These are phyloP conservation scores for Geranium rotundifolium DNA, from an alignment of 345 rosid species.

Conservation along the genomic window DNA sequence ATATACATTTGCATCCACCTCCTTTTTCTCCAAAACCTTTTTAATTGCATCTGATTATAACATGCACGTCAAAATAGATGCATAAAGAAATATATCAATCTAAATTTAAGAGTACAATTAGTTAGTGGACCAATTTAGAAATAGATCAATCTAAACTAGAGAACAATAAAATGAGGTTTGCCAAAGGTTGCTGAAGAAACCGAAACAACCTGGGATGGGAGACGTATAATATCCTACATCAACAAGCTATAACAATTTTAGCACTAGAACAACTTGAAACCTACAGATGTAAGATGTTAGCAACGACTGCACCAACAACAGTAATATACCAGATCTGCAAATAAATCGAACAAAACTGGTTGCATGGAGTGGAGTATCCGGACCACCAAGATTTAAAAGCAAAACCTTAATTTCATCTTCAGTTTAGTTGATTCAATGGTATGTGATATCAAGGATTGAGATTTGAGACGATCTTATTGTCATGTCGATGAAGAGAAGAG, in stretches of 20 bases:
- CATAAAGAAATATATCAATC: no score
- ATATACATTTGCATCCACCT: conserved; percentile 50
- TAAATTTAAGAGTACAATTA: no score
- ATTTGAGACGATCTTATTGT: no score
- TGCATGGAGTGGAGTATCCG: conserved; percentile 78
- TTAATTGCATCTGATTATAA: conserved; percentile 59
- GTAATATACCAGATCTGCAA: conserved; percentile 77
- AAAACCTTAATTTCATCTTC: conserved; percentile 72
- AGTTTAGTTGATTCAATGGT: no score
- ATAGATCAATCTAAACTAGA: background rate
- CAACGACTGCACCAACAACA: background rate
- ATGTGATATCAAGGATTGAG: no score
- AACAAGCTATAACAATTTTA: background rate
- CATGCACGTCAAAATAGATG: conserved; percentile 2
- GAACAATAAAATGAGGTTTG: conserved; percentile 33
- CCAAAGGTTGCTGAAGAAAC: conserved; percentile 75
- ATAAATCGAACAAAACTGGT: conserved; percentile 73
- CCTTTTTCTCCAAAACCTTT: conserved; percentile 53
- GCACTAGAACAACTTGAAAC: background rate
- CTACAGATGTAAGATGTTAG: background rate
- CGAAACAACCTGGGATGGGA: conserved; percentile 75
- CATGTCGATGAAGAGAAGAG: no score
- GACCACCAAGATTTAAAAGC: conserved; percentile 85
- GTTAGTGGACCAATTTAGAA: no score
- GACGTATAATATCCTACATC: conserved; percentile 75